Conservation (phyloP, 1,284 basidiomycete genomes). For the Cryptococcus jaspeensis region DNA sequence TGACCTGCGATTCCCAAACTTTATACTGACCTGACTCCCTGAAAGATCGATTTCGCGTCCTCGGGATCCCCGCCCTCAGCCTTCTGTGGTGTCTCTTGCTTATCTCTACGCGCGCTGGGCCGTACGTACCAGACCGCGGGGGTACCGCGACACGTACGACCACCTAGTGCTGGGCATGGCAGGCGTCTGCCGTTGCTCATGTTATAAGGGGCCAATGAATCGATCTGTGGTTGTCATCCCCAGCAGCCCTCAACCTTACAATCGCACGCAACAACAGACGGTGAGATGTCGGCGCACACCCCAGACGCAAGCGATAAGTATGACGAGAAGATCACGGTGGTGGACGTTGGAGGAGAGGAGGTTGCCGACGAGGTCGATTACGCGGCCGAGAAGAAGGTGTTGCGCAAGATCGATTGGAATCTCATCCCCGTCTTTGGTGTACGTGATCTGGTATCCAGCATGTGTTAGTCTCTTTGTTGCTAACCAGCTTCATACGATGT, state of each 20-base stretch:
- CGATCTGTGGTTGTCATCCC: neutral
- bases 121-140: neutral
- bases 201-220: neutral
- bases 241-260: neutral
- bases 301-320: neutral
- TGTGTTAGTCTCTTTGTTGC: neutral
- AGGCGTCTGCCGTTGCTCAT: neutral
- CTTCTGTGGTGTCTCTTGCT: neutral
- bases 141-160: too few species aligned
- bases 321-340: neutral
- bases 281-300: neutral
- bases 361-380: constrained; percentile 7
- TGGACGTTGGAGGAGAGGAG: neutral
- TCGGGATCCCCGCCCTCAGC: too few species aligned
- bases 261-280: too few species aligned
- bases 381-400: constrained; percentile 5
- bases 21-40: too few species aligned
- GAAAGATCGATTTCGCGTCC: too few species aligned
- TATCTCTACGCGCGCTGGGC: neutral
- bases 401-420: constrained; percentile 14
- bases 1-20: too few species aligned
- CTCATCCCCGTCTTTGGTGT: constrained; percentile 10
- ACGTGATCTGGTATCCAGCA: neutral
- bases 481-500: neutral
- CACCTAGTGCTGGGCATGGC: too few species aligned